Evolutionary conservation across 1,139 yeast species (phyloP), one percentile per base, ranked within the genome.

Genomic region (Ogataea hybrid): DNA sequence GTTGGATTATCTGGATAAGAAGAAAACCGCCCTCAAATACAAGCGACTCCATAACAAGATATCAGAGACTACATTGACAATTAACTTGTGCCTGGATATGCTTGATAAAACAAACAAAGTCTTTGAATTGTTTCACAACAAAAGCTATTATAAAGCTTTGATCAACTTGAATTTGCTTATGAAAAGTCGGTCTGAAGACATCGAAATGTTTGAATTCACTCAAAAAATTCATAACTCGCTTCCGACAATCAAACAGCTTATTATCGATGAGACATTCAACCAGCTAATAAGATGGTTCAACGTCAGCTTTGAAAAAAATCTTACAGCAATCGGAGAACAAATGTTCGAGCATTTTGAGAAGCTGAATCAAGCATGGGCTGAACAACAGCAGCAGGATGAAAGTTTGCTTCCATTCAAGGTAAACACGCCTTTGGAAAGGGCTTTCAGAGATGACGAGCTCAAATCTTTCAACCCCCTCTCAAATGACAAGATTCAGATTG

Each of bases 41-140:
- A 81, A 81, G 51, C 82, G 79, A 53, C 74, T 81, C 6, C 68
- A 76, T 27, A 65, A 70, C 45, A 79, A 80, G 55, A 81, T 84
- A 48, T 71, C 75, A 37, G 89, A 84, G 53, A 79, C 89, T 0
- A 74, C 71, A 16, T 69, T 73, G 32, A 75, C 81, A 35, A 71
- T 84, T 39, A 81, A 73, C 46, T 70, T 83, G 45, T 85, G 96
- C 55, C 70, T 90, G 25, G 90, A 84, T 51, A 92, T 90, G 9
- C 70, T 92, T 47, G 96, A 90, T 58, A 75, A 84, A 54, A 85
- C 96, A 20, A 90, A 89, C 62, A 84, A 82, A 56, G 87, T 89
- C 41, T 89, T 88, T 59, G 94, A 86, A 38, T 69, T 89, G 58
- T 84, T 89, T 50, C 77, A 79, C 48, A 79, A 76, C 49, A 79